Base-by-base conservation (phyloP, 768 basidiomycete species). In the Mycena rebaudengoi region DNA sequence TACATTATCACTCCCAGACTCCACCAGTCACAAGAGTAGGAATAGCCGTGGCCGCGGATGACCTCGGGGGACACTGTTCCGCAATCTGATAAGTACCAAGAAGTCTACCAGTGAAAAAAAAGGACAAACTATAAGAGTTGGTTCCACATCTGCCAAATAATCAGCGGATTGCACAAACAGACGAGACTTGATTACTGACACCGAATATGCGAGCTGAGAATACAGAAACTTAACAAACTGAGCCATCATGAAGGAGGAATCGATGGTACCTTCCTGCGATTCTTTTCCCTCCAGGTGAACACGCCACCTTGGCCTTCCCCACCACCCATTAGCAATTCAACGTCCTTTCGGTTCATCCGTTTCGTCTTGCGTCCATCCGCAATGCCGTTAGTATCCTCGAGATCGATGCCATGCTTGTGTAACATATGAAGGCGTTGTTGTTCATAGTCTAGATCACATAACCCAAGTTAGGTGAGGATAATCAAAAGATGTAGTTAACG, bases 1-100 rank as follows among this genome's bases (percentile, higher is more conserved):
- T 91, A 98, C 89, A 95, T 93, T 75, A 99, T 98, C 56, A 98
- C 92, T 13, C 96, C 96, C 45, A 98, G 85, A 78, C 92, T 95
- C 97, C 97, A 99, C 96, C 96, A 99, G 74, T 99, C 97, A 74
- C 95, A 97, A 33, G 91, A 92, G 78, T 93, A 96, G 37, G 91
- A 88, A 77, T 99, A 98, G 25, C 96, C 96, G 73, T 94, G 91
- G 21, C 92, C 92, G 69, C 92, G 87, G 73, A 95, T 94, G 45
- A 95, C 94, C 75, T 95, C 93, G 41, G 93, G 94, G 10, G 92
- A 94, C 92, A 94, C 94, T 95, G 66, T 61, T 69, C 69, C 60
- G 53, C 48, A 37, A 50, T 33, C 39, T 37, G 46, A 61, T 56
- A 53, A 68, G 62, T 56, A 61, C 61, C n/a, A 51, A 69, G 26